These are phyloP conservation scores for Pezicula carpinea DNA, from an alignment of 2,329 filamentous ascomycete genomes.

Conservation along the genomic window DNA sequence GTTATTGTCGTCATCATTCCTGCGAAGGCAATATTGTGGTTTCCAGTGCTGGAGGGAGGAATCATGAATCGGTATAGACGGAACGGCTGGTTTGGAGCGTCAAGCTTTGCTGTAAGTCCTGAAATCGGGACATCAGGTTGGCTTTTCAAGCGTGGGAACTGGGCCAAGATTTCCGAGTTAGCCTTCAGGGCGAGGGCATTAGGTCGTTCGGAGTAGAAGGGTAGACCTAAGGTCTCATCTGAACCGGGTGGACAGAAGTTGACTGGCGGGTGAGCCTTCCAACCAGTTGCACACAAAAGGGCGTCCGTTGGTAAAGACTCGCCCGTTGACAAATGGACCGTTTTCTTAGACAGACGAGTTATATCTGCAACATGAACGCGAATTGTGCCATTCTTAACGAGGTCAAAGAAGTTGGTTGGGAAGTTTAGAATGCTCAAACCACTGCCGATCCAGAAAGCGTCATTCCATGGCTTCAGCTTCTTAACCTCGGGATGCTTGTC, in stretches of 20 bases:
- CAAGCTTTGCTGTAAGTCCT: conserved; percentile 21
- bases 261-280: conserved; percentile 49
- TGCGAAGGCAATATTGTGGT: conserved; percentile 41
- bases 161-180: conserved; percentile 48
- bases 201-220: conserved; percentile 21
- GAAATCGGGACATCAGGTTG: conserved; percentile 45
- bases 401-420: conserved; percentile 50
- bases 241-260: conserved; percentile 46
- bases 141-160: conserved; percentile 47
- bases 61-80: conserved; percentile 44
- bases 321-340: conserved; percentile 47
- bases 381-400: conserved; percentile 48
- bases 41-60: conserved; percentile 35
- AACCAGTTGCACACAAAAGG: conserved; percentile 54
- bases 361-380: conserved; percentile 50
- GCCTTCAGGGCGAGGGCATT: conserved; percentile 35
- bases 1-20: conserved; percentile 40
- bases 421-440: conserved; percentile 59
- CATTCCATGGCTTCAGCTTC: conserved; percentile 49
- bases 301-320: conserved; percentile 43
- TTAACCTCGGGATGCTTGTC: conserved; percentile 47
- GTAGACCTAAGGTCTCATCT: conserved; percentile 41
- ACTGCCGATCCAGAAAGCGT: conserved; percentile 47
- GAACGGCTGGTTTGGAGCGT: conserved; percentile 24
- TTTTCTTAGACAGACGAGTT: conserved; percentile 36